Evolutionary conservation across 2,329 filamentous ascomycete genomes (phyloP).

Genomic region (Scedosporium boydii): DNA sequence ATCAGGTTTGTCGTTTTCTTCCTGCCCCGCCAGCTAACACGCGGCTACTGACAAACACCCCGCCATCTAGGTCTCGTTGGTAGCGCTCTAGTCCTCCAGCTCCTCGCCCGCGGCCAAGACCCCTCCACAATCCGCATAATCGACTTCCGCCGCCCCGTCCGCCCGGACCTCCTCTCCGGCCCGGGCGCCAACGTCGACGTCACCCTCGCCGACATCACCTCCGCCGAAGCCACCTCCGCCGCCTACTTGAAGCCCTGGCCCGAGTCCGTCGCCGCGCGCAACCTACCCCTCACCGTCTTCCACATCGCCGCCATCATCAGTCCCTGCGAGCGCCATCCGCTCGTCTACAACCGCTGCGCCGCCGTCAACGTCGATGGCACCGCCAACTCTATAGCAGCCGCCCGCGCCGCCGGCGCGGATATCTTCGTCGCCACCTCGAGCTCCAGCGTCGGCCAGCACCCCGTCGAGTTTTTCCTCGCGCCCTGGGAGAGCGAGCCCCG

Average conservation of each 20-base stretch:
- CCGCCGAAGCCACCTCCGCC: constrained; percentile 27
- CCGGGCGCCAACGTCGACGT: constrained; percentile 28
- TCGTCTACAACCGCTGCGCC: constrained; percentile 33
- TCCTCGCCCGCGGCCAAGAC: constrained; percentile 41
- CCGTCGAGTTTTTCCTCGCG: constrained; percentile 30
- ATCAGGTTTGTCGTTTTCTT: constrained; percentile 25
- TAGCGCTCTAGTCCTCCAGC: constrained; percentile 42
- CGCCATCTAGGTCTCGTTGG: constrained; percentile 38
- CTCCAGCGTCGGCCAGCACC: constrained; percentile 33
- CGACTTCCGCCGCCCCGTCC: constrained; percentile 36
- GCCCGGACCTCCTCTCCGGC: constrained; percentile 29
- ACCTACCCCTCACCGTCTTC: constrained; percentile 43
- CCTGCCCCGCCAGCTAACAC: too few relatives aligned
- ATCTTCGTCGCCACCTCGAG: constrained; percentile 42
- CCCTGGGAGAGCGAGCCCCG: constrained; percentile 31
- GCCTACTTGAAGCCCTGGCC: constrained; percentile 41
- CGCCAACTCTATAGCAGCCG: constrained; percentile 35
- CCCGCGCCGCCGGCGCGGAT: constrained; percentile 33
- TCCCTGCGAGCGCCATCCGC: constrained; percentile 34
- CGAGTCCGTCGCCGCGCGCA: constrained; percentile 17
- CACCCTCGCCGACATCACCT: constrained; percentile 39
- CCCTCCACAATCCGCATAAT: constrained; percentile 42
- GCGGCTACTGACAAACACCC: neutral
- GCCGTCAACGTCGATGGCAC: constrained; percentile 43
- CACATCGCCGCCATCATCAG: constrained; percentile 47